Evolutionary conservation across 78 protist genomes (phyloP), one percentile per base, ranked within the genome.

Genomic region (Dictyostelium discoideum): DNA sequence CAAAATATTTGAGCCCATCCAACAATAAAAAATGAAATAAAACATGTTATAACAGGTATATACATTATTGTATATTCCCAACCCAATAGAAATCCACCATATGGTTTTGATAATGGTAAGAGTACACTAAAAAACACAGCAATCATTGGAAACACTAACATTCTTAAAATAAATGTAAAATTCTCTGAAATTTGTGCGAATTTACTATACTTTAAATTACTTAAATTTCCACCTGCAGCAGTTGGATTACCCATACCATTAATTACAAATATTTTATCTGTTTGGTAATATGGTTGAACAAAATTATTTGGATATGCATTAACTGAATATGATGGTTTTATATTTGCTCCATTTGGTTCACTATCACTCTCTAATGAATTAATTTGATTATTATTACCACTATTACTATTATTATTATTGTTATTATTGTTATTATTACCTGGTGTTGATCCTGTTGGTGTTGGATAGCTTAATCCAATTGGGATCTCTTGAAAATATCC

Each of bases 1-100:
- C 73, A 29, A 73, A 90, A 90, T 44, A 32, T 2, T 16, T 44
- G 13, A 2, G 74, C 87, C 95, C 95, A 90, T 5, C 95, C 88
- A 37, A 90, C 24, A 20, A 67, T 44, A 18, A 90, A 72, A 10
- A 82, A 20, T 10, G 95, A 82, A 9, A 73, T 39, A 13, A 46
- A 63, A 8, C 37, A 39, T 3, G 95, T 54, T 11, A 90, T 87
- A 0, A 46, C 84, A 10, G 95, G 95, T 22, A 90, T 90, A 73
- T 90, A 90, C 14, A 90, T 63, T 9, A 90, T n/a, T 0, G 80
- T 40, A 11, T 90, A 90, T 16, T 67, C 20, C 87, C 87, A 90
- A 69, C 77, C 85, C 13, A 29, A 14, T 22, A 90, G 37, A 54
- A 90, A 90, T 48, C 95, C 95, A 14, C 6, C 42, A 13, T 42